Percentiles rank a stretch among this genome's conserved stretches.
These are phyloP conservation scores for Toxoplasma gondii DNA, from an alignment of 169 alveolate genomes.

Conservation along the genomic window DNA sequence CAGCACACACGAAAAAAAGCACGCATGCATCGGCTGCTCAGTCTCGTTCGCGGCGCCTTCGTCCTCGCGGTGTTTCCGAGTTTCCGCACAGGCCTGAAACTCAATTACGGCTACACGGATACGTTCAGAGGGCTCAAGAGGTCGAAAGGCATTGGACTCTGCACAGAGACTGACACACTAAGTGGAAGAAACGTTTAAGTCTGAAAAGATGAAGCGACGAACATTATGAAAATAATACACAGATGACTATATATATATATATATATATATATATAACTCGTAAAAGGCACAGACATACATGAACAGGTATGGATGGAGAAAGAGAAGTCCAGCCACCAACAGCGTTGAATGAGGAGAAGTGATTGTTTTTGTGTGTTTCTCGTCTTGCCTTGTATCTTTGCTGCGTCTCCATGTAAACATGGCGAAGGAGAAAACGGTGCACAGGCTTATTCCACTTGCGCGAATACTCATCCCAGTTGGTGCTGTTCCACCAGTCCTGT, in stretches of 20 bases:
- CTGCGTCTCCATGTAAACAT: slow-evolving; percentile 77
- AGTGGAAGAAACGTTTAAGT: too few relatives aligned
- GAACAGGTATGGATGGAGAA: neutral
- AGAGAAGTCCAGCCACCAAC: neutral
- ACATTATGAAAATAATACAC: neutral
- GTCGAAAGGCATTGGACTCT: too few relatives aligned
- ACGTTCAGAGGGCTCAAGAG: too few relatives aligned
- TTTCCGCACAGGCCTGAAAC: too few relatives aligned
- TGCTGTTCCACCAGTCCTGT: slow-evolving; percentile 84
- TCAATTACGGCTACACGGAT: too few relatives aligned
- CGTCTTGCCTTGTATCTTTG: slow-evolving; percentile 53
- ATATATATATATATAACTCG: neutral
- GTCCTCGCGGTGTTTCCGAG: too few relatives aligned
- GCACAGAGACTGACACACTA: too few relatives aligned
- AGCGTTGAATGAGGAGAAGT: neutral
- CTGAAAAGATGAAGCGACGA: too few relatives aligned
- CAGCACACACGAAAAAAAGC: neutral
- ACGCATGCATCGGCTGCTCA: neutral
- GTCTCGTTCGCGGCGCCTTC: too few relatives aligned
- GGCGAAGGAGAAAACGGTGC: slow-evolving; percentile 79
- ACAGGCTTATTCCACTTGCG: slow-evolving; percentile 85
- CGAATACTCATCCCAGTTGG: slow-evolving; percentile 80
- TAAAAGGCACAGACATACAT: neutral
- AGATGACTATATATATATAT: neutral
- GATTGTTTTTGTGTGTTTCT: neutral